Evolutionary conservation across 768 basidiomycete species (phyloP).

Genomic region (Podaxis mareebaensis): DNA sequence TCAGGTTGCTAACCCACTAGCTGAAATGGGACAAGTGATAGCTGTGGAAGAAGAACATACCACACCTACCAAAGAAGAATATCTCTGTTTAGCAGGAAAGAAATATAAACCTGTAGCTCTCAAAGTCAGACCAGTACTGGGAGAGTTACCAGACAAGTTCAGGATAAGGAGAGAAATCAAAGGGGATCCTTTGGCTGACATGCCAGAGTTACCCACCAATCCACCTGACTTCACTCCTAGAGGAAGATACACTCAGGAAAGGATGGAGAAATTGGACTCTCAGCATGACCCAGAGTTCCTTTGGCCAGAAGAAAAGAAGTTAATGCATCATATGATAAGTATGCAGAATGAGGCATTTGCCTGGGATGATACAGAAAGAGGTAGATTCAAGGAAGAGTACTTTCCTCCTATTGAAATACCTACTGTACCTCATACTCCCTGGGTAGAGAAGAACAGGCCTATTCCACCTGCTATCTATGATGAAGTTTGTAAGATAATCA

Average conservation of each 20-base stretch:
- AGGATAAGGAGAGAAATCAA: conserved; percentile 26
- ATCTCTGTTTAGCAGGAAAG: conserved; percentile 11
- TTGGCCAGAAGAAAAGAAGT: conserved; percentile 19
- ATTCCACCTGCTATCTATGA: conserved; percentile 20
- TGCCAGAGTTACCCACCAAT: conserved; percentile 21
- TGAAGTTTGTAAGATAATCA: conserved; percentile 12
- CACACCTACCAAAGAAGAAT: not conserved
- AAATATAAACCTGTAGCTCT: conserved; percentile 33
- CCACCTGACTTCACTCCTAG: conserved; percentile 24
- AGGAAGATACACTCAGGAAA: conserved; percentile 27
- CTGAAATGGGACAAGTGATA: not conserved
- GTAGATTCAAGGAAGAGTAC: conserved; percentile 19
- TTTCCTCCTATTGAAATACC: conserved; percentile 19
- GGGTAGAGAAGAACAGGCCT: conserved; percentile 11
- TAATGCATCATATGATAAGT: conserved; percentile 19
- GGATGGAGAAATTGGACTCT: conserved; percentile 22
- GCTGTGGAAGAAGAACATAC: not conserved
- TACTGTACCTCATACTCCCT: conserved; percentile 16
- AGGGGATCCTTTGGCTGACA: conserved; percentile 26
- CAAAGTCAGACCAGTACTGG: conserved; percentile 27
- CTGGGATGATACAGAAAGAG: conserved; percentile 22
- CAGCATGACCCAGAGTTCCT: conserved; percentile 22
- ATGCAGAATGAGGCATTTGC: conserved; percentile 19
- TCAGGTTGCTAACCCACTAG: not conserved
- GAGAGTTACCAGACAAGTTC: conserved; percentile 24